Base-by-base conservation (phyloP, 1,284 basidiomycete species). In the Papiliotrema nemorosa region DNA sequence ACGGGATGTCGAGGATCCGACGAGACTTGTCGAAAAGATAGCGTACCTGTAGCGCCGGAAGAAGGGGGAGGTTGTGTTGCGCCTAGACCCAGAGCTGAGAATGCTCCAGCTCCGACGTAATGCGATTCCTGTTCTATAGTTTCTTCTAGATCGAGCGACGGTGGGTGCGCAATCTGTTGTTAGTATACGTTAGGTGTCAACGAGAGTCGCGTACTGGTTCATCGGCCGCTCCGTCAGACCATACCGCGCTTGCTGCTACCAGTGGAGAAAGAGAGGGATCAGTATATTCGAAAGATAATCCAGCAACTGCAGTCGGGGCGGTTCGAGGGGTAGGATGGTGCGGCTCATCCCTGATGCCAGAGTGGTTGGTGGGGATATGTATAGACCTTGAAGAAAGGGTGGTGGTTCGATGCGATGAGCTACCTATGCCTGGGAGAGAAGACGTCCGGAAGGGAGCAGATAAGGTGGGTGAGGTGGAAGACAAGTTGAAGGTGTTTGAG, bases 11-110 rank as follows among this genome's bases (percentile, higher is more conserved):
- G 42, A 2, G 55, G 45, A 26, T 70, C 63, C 2, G 55, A 40
- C 12, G 65, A 66, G n/a, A 69, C 64, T 26, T 70, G 69, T 0
- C 67, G 58, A 29, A 67, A 70, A 7, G 51, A 55, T 2, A 57
- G 49, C 5, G 45, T 39, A 16, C 36, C 50, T 9, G 46, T 34
- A 1, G 37, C 35, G 5, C 40, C 55, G n/a, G 47, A 38, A 2
- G 39, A 31, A 14, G 43, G 39, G 18, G 42, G 27, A 14, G 25
- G 42, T 20, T 45, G 50, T 38, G 48, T 54, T 27, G 49, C 54
- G 18, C 47, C 36, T 2, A 64, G 52, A 4, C 54, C 54, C 1
- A 68, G 41, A 21, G 53, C 50, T 4, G 53, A 48, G 52, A 65
- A 63, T 1, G 60, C 59, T 9, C 58, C 59, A 10, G 60, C 47